Evolutionary conservation across 352 stramenopile species (phyloP).

Genomic region (Globisporangium carolinianum): DNA sequence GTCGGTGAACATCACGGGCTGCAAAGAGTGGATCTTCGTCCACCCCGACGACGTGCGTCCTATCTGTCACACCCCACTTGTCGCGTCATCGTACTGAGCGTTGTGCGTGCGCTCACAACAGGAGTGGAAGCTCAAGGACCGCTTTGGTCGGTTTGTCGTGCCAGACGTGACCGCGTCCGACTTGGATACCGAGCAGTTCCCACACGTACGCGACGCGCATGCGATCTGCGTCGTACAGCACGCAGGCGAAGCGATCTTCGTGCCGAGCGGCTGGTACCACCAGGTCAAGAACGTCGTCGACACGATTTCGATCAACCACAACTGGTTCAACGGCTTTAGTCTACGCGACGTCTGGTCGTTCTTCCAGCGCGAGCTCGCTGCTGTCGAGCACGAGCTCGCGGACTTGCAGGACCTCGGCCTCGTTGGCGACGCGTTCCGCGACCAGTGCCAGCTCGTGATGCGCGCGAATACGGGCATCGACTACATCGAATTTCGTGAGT

Average conservation of each 20-base stretch:
- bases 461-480: constrained; percentile 74
- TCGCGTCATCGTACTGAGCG: neutral
- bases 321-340: constrained; percentile 94
- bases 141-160: constrained; percentile 48
- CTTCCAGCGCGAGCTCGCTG: constrained; percentile 52
- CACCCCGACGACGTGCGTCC: constrained; percentile 58
- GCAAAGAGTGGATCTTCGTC: constrained; percentile 92
- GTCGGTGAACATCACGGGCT: constrained; percentile 94
- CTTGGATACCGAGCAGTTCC: constrained; percentile 49
- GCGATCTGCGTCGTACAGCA: constrained; percentile 54
- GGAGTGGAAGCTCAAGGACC: constrained; percentile 73
- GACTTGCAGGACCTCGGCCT: constrained; percentile 63
- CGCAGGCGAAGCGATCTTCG: constrained; percentile 88
- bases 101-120: neutral
- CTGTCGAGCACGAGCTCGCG: constrained; percentile 52
- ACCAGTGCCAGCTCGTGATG: constrained; percentile 76
- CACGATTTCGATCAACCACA: constrained; percentile 96
- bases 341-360: constrained; percentile 57
- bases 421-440: constrained; percentile 35
- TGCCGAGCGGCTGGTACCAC: constrained; percentile 96
- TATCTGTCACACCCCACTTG: neutral
- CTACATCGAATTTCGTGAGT: constrained; percentile 51
- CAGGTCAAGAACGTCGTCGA: constrained; percentile 90
- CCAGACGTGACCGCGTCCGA: constrained; percentile 37
- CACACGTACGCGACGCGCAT: constrained; percentile 36